These are phyloP conservation scores for Jimgerdemannia flammicorona DNA, from an alignment of 192 early-diverging fungal species.

Conservation along the genomic window DNA sequence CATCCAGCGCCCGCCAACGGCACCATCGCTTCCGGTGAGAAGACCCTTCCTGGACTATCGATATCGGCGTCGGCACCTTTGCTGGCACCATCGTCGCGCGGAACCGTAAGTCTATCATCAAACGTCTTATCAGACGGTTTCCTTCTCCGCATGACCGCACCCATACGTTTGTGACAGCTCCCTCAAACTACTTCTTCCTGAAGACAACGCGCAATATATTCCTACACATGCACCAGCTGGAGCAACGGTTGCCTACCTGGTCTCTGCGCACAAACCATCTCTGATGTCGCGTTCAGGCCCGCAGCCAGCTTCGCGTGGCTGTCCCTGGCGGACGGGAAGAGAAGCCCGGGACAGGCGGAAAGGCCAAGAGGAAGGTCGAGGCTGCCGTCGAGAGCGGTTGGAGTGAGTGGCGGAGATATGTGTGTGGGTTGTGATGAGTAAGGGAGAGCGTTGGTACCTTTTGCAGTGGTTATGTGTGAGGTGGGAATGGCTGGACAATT, in stretches of 20 bases:
- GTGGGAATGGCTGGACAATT: too few relatives aligned
- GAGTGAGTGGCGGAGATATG: too few relatives aligned
- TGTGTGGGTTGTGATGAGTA: too few relatives aligned
- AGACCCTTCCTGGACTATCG: conserved; percentile 33
- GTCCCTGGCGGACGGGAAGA: conserved; percentile 2
- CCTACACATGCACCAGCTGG: conserved; percentile 19
- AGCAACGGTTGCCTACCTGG: conserved; percentile 23
- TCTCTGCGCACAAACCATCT: conserved; percentile 19
- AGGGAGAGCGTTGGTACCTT: too few relatives aligned
- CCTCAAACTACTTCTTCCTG: conserved; percentile 37
- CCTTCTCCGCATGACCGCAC: conserved; percentile 18
- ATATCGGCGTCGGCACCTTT: conserved; percentile 38
- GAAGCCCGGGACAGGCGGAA: too few relatives aligned
- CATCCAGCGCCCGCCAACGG: conserved; percentile 25
- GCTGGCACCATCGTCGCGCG: conserved; percentile 43
- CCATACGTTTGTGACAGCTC: conserved; percentile 23
- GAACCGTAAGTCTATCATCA: conserved; percentile 22
- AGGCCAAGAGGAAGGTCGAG: too few relatives aligned
- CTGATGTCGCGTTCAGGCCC: conserved; percentile 7
- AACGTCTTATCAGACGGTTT: conserved; percentile 12
- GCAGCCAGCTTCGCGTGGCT: conserved; percentile 15
- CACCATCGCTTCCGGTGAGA: conserved; percentile 31
- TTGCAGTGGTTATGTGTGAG: too few relatives aligned
- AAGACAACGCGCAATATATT: conserved; percentile 31
- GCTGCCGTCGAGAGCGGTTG: too few relatives aligned